A percentile compares a stretch with the other conserved stretches of the same genome.
phyloP scores from a whole-genome alignment of 495 filamentous ascomycete species.

The Sordaria brevicollis region DNA sequence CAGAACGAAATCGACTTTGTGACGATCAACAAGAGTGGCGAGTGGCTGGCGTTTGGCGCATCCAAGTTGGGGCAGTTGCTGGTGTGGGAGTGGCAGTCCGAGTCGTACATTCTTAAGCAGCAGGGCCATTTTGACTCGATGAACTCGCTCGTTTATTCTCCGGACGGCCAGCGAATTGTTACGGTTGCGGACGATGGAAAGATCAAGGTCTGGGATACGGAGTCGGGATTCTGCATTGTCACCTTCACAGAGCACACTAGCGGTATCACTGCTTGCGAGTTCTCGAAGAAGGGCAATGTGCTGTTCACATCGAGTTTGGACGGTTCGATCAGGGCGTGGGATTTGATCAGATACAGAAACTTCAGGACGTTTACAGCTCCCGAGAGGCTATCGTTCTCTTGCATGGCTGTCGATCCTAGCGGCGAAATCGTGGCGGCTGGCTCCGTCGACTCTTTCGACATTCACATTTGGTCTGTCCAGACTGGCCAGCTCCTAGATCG shows the following conservation, averaged over 20 bases:
- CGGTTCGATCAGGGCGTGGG: conserved; percentile 90
- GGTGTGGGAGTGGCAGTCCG: conserved; percentile 99
- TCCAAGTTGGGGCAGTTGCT: conserved; percentile 88
- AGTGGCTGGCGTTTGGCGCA: conserved; percentile 97
- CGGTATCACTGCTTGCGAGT: conserved; percentile 90
- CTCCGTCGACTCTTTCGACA: conserved; percentile 89
- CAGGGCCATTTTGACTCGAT: conserved; percentile 97
- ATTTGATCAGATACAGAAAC: conserved; percentile 90
- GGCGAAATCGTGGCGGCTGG: conserved; percentile 94
- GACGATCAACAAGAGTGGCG: conserved; percentile 82
- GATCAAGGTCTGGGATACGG: conserved; percentile 95
- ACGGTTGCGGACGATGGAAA: conserved; percentile 94
- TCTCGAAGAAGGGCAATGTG: conserved; percentile 87
- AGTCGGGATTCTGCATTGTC: conserved; percentile 93
- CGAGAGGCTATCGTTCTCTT: conserved; percentile 82
- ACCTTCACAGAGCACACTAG: conserved; percentile 96
- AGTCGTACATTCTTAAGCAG: conserved; percentile 98
- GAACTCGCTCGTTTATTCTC: conserved; percentile 86
- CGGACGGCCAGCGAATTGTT: conserved; percentile 84
- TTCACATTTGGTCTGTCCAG: conserved; percentile 97
- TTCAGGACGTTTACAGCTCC: conserved; percentile 95
- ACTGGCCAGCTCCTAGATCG: conserved; percentile 91
- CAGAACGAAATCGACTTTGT: conserved; percentile 93
- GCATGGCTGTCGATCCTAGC: conserved; percentile 88
- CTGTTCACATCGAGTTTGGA: conserved; percentile 91